Evolutionary conservation across 2,329 filamentous ascomycete genomes (phyloP).

Genomic region (Aspergillus hiratsukae): DNA sequence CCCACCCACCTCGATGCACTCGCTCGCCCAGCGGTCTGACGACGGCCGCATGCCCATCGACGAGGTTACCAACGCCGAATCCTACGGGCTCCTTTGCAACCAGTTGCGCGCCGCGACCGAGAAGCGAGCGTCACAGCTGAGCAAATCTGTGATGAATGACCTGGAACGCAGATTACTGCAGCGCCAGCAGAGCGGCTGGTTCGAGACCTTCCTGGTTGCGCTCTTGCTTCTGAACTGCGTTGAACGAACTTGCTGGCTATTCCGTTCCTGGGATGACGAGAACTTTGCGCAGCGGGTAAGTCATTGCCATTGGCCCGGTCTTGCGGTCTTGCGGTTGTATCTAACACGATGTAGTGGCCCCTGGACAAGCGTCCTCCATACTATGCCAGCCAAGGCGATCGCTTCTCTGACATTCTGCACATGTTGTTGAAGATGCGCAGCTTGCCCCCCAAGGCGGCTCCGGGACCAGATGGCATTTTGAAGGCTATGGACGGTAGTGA

Average conservation of each 20-base stretch:
- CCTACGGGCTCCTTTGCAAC: constrained; percentile 48
- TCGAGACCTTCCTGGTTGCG: constrained; percentile 57
- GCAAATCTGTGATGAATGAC: constrained; percentile 55
- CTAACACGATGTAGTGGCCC: constrained; percentile 43
- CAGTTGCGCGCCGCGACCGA: constrained; percentile 55
- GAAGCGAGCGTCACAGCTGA: constrained; percentile 49
- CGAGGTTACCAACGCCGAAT: constrained; percentile 37
- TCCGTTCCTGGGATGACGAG: constrained; percentile 49
- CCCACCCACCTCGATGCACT: constrained; percentile 32
- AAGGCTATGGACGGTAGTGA: constrained; percentile 37
- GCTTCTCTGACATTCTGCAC: constrained; percentile 54
- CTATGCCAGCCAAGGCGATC: constrained; percentile 53
- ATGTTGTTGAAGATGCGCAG: constrained; percentile 57
- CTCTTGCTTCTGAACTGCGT: constrained; percentile 57
- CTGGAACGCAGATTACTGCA: constrained; percentile 57
- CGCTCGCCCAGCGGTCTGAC: constrained; percentile 34
- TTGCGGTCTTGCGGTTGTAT: too few species aligned
- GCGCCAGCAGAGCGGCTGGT: constrained; percentile 52
- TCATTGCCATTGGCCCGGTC: too few species aligned
- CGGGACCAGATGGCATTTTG: constrained; percentile 36
- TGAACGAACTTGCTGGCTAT: constrained; percentile 57
- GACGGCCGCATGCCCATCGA: constrained; percentile 39
- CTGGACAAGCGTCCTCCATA: constrained; percentile 49
- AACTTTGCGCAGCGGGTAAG: constrained; percentile 33
- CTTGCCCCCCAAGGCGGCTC: constrained; percentile 38